Evolutionary conservation across 139 green algal genomes (phyloP).

Genomic region (Mesostigma viride): DNA sequence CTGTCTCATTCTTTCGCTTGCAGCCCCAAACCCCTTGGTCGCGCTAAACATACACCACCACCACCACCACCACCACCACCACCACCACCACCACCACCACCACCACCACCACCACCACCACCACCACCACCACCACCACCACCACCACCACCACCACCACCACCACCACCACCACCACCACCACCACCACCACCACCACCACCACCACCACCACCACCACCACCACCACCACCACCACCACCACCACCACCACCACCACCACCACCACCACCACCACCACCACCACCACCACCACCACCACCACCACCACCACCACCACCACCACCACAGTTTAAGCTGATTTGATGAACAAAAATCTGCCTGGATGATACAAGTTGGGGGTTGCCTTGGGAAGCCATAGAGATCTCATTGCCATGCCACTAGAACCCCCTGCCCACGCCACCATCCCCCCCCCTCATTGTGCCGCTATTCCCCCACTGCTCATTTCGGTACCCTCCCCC

Average conservation of each 20-base stretch:
- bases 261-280: background rate
- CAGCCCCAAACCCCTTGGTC: no score
- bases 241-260: background rate
- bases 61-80: constrained; percentile 1
- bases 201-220: background rate
- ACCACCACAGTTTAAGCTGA: no score
- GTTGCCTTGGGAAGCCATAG: no score
- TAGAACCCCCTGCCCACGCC: no score
- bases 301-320: background rate
- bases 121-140: background rate
- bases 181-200: background rate
- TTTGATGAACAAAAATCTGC: no score
- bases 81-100: background rate
- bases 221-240: background rate
- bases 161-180: background rate
- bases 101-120: background rate
- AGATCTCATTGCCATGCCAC: no score
- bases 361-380: no score
- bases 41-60: background rate
- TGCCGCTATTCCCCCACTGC: no score
- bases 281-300: background rate
- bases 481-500: no score
- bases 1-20: no score
- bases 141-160: background rate
- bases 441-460: no score